Conservation (phyloP, 1,139 yeast species). For the Pichia sp. region DNA sequence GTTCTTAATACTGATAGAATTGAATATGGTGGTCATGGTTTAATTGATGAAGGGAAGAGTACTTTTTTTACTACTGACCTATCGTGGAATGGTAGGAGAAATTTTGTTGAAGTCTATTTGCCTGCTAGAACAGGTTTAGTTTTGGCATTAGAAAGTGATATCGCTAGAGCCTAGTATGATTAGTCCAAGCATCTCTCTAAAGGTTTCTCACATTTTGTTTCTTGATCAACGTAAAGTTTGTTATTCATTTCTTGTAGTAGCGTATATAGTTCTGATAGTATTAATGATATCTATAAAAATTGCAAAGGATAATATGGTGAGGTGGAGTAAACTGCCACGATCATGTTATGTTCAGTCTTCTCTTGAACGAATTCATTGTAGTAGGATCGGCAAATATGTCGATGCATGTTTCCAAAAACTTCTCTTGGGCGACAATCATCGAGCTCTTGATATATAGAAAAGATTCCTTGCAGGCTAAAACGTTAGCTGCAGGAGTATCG, state of each 20-base stretch:
- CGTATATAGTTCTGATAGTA: background rate
- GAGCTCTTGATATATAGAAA: conserved; percentile 33
- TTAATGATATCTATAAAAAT: background rate
- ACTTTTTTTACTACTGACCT: conserved; percentile 67
- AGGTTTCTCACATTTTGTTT: background rate
- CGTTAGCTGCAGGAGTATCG: conserved; percentile 40
- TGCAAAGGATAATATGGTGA: background rate
- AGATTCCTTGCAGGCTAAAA: conserved; percentile 45
- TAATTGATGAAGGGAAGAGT: conserved; percentile 56
- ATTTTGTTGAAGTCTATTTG: conserved; percentile 75
- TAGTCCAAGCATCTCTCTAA: background rate
- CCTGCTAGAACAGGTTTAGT: conserved; percentile 82
- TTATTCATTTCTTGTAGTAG: background rate
- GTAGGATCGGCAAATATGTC: conserved; percentile 16
- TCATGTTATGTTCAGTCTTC: background rate
- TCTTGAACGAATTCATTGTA: conserved; percentile 3
- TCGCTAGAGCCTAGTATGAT: background rate
- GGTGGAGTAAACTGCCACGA: too few species aligned
- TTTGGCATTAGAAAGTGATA: conserved; percentile 41
- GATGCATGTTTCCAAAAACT: conserved; percentile 23
- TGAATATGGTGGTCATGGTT: conserved; percentile 75
- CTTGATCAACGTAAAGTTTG: background rate
- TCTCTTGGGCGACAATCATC: conserved; percentile 18
- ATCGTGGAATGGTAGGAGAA: conserved; percentile 74
- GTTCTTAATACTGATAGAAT: conserved; percentile 70